Conservation (phyloP, 345 rosid genomes). For the Xanthoceras sorbifolium region DNA sequence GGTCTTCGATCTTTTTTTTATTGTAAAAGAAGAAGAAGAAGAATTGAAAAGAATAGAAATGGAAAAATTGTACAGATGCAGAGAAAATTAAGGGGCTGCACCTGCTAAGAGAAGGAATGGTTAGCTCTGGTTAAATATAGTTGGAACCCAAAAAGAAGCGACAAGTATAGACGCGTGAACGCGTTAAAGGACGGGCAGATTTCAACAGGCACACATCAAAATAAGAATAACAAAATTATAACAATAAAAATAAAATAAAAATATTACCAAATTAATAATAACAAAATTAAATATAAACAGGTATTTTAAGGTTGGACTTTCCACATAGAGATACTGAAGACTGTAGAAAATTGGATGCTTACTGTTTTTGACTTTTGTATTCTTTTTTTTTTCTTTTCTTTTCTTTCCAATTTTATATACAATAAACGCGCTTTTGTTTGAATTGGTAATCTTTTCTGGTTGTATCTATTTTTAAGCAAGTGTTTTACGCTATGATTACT, state of each 20-base stretch:
- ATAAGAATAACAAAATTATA: too few relatives aligned
- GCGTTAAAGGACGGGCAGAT: constrained; percentile 54
- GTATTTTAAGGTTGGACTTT: background rate
- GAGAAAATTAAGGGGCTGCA: constrained; percentile 39
- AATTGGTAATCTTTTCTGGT: background rate
- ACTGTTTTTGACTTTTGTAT: background rate
- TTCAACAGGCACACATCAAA: too few relatives aligned
- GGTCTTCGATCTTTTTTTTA: too few relatives aligned
- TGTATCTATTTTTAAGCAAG: background rate
- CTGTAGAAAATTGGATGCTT: background rate
- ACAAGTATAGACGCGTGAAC: constrained; percentile 57
- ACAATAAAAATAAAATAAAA: too few relatives aligned
- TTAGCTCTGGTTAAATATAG: constrained; percentile 41
- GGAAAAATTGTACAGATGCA: constrained; percentile 43
- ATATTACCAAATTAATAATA: background rate
- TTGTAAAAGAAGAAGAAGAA: too few relatives aligned
- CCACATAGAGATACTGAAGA: background rate
- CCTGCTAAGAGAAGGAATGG: constrained; percentile 44
- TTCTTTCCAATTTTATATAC: background rate
- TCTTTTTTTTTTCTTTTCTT: too few relatives aligned
- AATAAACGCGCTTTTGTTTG: background rate
- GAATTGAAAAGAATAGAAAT: background rate
- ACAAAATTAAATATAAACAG: background rate
- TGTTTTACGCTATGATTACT: background rate
- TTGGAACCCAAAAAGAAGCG: constrained; percentile 34